phyloP scores from a whole-genome alignment of 2,329 filamentous ascomycete genomes.

The Sclerotinia trifoliorum region DNA sequence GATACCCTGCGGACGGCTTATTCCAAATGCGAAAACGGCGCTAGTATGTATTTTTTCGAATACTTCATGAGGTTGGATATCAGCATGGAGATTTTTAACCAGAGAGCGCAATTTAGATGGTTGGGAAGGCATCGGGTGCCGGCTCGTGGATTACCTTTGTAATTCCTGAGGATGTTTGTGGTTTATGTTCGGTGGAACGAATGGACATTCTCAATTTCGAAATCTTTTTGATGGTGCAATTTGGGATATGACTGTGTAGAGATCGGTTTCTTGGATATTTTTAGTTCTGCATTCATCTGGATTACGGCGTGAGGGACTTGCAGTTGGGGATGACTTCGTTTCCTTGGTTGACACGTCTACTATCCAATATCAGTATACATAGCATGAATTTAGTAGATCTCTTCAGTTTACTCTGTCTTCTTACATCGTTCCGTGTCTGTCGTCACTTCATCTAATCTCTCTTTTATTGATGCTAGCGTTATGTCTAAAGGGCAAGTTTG shows the following conservation, averaged over 20 bases:
- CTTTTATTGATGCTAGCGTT: no score
- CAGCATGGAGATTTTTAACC: not conserved
- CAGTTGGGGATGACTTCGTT: no score
- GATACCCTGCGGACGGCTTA: not conserved
- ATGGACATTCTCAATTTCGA: not conserved
- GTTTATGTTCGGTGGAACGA: not conserved
- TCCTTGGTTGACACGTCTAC: no score
- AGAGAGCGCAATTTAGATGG: not conserved
- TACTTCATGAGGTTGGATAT: not conserved
- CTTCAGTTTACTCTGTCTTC: no score
- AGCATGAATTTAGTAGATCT: no score
- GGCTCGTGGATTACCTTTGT: not conserved
- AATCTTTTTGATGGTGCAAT: not conserved
- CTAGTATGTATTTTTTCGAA: not conserved
- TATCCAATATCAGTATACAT: no score
- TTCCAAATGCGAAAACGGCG: not conserved
- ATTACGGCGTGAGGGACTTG: not conserved
- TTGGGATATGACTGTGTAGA: not conserved
- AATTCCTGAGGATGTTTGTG: not conserved
- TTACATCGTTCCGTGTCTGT: no score
- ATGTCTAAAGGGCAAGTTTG: no score
- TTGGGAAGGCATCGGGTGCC: not conserved
- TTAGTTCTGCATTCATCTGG: not conserved
- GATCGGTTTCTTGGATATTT: not conserved
- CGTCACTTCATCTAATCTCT: no score